Base-by-base conservation (phyloP, 164 flowering plant genomes). In the Chloranthus sessilifolius region DNA sequence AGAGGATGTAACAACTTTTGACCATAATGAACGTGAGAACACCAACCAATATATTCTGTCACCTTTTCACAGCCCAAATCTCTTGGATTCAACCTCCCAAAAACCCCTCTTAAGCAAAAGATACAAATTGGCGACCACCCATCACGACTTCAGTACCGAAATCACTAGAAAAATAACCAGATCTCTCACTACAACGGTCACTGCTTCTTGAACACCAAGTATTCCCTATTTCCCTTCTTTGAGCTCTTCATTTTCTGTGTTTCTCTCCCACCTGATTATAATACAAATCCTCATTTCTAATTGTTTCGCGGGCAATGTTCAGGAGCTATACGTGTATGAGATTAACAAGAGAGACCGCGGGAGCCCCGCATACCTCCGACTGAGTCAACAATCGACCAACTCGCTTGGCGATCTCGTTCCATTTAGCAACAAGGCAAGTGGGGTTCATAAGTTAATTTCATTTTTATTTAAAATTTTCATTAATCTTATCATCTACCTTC, bases 371-470 rank as follows among this genome's bases (percentile, higher is more conserved):
- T 65, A 60, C 68, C 78, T 83, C 10, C 61, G 61, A 5, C 67
- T 81, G 16, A 81, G 87, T 59, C 47, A 78, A 46, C 79, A 81
- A 53, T 23, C 46, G 0, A 71, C 62, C 23, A 67, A 72, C 59
- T 42, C 82, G 1, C 79, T 83, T 0, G 90, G 88, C 19, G 88
- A 83, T 63, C 79, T 83, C 17, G 80, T 81, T 3, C 83, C 91
- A 0, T 81, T 83, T 70, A 64, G 54, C 43, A 80, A 80, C 83
- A 80, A 83, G 65, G 74, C 53, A 17, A 48, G 50, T 28, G 0
- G n/a, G n/a, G n/a, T n/a, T n/a, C n/a, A n/a, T n/a, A n/a, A n/a
- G n/a, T n/a, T n/a, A n/a, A n/a, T n/a, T n/a, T n/a, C n/a, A n/a
- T n/a, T n/a, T n/a, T n/a, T n/a, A n/a, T n/a, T n/a, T n/a, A n/a